These are phyloP conservation scores for Crucibulum cyathiforme DNA, from an alignment of 1,284 basidiomycete genomes.

Conservation along the genomic window DNA sequence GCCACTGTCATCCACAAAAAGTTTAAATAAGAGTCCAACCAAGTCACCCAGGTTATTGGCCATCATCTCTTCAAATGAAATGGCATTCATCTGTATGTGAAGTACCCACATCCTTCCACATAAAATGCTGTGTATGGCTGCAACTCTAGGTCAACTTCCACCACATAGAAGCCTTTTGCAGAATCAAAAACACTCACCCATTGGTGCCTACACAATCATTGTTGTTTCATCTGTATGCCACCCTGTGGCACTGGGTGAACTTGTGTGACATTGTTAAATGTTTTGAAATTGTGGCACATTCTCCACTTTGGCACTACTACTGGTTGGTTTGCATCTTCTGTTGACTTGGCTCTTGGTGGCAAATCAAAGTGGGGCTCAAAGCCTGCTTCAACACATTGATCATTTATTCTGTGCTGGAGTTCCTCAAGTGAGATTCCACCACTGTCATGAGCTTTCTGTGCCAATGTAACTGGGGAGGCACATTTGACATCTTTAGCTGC, in stretches of 20 bases:
- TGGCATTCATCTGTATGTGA: constrained; percentile 42
- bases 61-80: constrained; percentile 42
- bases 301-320: no score
- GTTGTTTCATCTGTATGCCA: no score
- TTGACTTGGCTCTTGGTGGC: constrained; percentile 11
- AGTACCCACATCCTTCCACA: constrained; percentile 46
- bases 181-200: constrained; percentile 35
- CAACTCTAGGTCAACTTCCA: constrained; percentile 25
- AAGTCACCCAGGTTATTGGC: constrained; percentile 34
- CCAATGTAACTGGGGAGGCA: constrained; percentile 30
- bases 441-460: constrained; percentile 34
- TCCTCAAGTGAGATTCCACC: constrained; percentile 14
- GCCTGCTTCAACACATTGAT: constrained; percentile 29
- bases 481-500: constrained; percentile 28
- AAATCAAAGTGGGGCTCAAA: constrained; percentile 12
- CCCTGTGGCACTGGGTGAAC: no score
- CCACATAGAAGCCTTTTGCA: constrained; percentile 41
- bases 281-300: no score
- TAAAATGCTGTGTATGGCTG: constrained; percentile 44
- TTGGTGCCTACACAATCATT: no score
- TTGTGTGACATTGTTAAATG: no score
- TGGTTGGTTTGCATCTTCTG: no score
- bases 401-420: constrained; percentile 31
- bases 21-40: constrained; percentile 12
- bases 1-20: constrained; percentile 23